A percentile compares a stretch with the other conserved stretches of the same genome.
Evolutionary conservation across 129 eudicot genomes (phyloP).

Genomic region (Oenanthe sinensis): DNA sequence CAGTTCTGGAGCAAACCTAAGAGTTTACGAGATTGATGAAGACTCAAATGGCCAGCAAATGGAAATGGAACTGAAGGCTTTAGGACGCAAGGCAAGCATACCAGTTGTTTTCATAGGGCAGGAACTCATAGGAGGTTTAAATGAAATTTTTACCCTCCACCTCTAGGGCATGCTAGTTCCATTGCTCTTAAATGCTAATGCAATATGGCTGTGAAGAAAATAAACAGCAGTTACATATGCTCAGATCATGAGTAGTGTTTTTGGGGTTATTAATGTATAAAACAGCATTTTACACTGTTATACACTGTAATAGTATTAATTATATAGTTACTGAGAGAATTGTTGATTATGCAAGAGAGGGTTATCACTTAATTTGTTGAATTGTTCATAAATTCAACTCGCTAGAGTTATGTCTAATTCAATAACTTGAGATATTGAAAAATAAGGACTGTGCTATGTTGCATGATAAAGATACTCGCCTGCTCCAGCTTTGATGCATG

Average conservation of each 20-base stretch:
- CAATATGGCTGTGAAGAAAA: conserved; percentile 35
- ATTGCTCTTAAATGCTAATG: conserved; percentile 43
- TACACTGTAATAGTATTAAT: too few species aligned
- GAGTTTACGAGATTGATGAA: conserved; percentile 35
- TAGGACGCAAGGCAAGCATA: conserved; percentile 23
- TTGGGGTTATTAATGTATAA: too few species aligned
- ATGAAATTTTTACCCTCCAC: conserved; percentile 65
- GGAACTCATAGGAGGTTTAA: conserved; percentile 33
- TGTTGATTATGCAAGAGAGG: too few species aligned
- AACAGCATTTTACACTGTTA: too few species aligned
- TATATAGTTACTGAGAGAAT: too few species aligned
- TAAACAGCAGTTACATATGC: not conserved
- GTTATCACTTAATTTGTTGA: too few species aligned
- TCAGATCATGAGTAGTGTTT: conserved; percentile 1
- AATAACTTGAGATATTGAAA: too few species aligned
- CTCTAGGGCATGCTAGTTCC: conserved; percentile 46
- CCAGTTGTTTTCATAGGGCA: conserved; percentile 28
- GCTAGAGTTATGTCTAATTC: not conserved
- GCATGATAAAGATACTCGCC: conserved; percentile 29
- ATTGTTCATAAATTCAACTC: not conserved
- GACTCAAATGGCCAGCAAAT: conserved; percentile 27
- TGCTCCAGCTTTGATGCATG: conserved; percentile 44
- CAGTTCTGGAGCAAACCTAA: conserved; percentile 39
- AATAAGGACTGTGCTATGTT: not conserved
- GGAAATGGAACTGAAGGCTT: conserved; percentile 22